Percentiles rank a stretch among this genome's conserved stretches.
Evolutionary conservation across 164 flowering plant genomes (phyloP).

Genomic region (Houttuynia cordata): DNA sequence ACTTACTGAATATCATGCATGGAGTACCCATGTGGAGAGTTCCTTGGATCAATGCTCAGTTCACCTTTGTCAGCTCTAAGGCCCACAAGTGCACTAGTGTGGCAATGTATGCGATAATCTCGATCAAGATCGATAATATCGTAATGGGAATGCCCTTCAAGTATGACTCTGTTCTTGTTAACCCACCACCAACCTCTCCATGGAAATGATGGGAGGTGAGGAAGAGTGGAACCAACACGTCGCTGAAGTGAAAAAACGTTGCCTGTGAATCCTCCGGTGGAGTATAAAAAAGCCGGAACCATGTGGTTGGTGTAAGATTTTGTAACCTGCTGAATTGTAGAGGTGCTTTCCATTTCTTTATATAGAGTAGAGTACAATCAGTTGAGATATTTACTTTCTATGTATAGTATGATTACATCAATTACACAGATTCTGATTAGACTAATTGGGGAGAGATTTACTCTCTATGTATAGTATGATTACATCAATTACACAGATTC

Average conservation of each 20-base stretch:
- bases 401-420: too few species aligned
- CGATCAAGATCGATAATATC: conserved; percentile 37
- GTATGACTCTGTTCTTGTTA: conserved; percentile 19
- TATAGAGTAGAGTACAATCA: too few species aligned
- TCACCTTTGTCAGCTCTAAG: conserved; percentile 35
- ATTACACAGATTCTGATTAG: too few species aligned
- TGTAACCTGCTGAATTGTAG: too few species aligned
- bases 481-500: too few species aligned
- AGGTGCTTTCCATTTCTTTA: too few species aligned
- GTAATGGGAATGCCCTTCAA: conserved; percentile 35
- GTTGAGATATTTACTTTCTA: too few species aligned
- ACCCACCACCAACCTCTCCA: conserved; percentile 52
- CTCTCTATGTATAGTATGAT: too few species aligned
- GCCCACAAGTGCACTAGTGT: conserved; percentile 31
- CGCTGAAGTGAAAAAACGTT: conserved; percentile 63
- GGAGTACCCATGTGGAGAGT: conserved; percentile 25
- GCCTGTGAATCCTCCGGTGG: conserved; percentile 56
- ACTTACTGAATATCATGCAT: conserved; percentile 37
- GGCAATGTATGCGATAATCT: conserved; percentile 42
- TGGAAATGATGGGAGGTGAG: conserved; percentile 30
- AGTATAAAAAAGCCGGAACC: conserved; percentile 53
- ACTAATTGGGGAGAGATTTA: too few species aligned
- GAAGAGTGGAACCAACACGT: conserved; percentile 51
- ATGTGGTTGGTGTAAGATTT: too few species aligned
- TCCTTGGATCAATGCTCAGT: conserved; percentile 32